Evolutionary conservation across 1,284 basidiomycete species (phyloP).

Genomic region (Lignosus rhinocerotis): DNA sequence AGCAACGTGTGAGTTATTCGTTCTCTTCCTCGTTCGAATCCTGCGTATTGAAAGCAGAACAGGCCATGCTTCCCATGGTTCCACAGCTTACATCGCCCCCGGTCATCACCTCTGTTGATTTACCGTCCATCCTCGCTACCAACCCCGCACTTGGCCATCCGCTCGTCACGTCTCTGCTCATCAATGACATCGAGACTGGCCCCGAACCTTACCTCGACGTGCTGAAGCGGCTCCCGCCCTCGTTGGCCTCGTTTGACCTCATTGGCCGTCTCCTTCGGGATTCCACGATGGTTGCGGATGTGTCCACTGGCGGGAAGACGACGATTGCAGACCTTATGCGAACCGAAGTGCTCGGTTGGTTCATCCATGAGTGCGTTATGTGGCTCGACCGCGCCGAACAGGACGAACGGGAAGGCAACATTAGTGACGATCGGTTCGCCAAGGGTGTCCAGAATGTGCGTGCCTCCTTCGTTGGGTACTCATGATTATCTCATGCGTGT

Average conservation of each 20-base stretch:
- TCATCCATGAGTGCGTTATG: conserved; percentile 62
- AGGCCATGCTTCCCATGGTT: conserved; percentile 42
- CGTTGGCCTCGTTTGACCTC: conserved; percentile 71
- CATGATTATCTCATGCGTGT: neutral
- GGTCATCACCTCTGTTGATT: conserved; percentile 65
- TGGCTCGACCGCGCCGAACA: conserved; percentile 69
- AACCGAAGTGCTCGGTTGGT: conserved; percentile 63
- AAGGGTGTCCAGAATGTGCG: conserved; percentile 70
- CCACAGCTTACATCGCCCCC: conserved; percentile 52
- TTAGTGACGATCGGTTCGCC: conserved; percentile 70
- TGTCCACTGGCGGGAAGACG: conserved; percentile 43
- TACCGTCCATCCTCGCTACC: conserved; percentile 61
- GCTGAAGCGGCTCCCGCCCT: conserved; percentile 60
- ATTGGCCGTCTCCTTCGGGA: conserved; percentile 66
- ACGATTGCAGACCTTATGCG: conserved; percentile 65
- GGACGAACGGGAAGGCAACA: conserved; percentile 61
- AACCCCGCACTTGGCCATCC: conserved; percentile 70
- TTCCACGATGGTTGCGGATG: conserved; percentile 44
- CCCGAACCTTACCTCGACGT: conserved; percentile 56
- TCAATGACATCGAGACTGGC: conserved; percentile 31
- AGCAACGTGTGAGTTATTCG: conserved; percentile 58
- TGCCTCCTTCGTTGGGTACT: conserved; percentile 10
- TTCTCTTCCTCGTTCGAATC: neutral
- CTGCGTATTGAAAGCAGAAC: conserved; percentile 1
- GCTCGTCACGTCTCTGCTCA: conserved; percentile 57